phyloP scores from a whole-genome alignment of 306 rosid species.

The Trifolium fragiferum region DNA sequence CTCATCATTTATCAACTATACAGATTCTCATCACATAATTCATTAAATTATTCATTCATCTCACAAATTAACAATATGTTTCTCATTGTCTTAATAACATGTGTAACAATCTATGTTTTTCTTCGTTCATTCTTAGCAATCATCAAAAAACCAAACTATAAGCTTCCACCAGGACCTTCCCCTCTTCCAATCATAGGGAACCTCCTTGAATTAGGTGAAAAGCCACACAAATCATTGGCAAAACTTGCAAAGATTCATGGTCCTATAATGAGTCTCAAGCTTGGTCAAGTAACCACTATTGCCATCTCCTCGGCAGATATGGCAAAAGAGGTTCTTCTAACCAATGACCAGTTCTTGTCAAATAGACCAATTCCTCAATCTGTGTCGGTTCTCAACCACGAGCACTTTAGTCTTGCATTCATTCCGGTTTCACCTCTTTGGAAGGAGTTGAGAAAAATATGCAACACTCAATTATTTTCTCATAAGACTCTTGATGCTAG shows the following conservation, averaged over 20 bases:
- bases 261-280: too few species aligned
- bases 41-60: neutral
- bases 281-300: too few species aligned
- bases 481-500: too few species aligned
- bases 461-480: too few species aligned
- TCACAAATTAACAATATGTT: neutral
- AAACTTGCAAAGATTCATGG: slow-evolving; percentile 40
- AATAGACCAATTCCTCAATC: too few species aligned
- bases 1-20: neutral
- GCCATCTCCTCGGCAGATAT: too few species aligned
- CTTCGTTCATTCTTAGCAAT: slow-evolving; percentile 7
- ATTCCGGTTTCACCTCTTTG: too few species aligned
- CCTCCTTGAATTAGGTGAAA: slow-evolving; percentile 37
- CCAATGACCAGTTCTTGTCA: too few species aligned
- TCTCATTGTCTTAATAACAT: slow-evolving; percentile 22
- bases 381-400: too few species aligned
- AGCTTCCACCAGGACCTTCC: slow-evolving; percentile 41
- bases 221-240: slow-evolving; percentile 28
- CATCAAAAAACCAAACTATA: slow-evolving; percentile 1
- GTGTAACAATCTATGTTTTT: neutral
- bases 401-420: too few species aligned
- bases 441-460: too few species aligned
- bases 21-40: neutral
- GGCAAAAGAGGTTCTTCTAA: too few species aligned
- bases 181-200: slow-evolving; percentile 35